Base-by-base conservation (phyloP, 108 stramenopile species). In the Cafeteria roenbergensis region DNA sequence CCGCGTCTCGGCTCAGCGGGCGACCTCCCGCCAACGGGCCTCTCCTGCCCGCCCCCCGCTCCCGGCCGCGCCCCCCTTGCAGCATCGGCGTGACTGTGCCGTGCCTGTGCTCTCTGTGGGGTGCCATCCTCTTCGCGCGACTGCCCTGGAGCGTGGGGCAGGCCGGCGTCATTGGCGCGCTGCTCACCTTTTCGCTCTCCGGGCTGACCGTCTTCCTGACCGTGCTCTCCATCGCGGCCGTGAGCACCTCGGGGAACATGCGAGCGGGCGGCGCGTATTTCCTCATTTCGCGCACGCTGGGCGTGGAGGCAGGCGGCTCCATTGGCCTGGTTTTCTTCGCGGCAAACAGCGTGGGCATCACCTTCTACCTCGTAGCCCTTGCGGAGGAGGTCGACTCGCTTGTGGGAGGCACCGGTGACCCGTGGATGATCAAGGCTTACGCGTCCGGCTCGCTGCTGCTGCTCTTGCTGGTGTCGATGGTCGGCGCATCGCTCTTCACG, bases 281-380 rank as follows among this genome's bases (percentile, higher is more conserved):
- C n/a, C 28, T 69, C 32, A 69, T 69, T 34, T 67, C 65, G 31
- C 42, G 72, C 33, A 37, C 67, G 42, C 72, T 73, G 26, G 72
- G 72, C n/a, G 32, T 57, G 29, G 72, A 73, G 54, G 56, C 68
- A 34, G 72, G 72, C 24, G 72, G 67, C 14, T 25, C 68, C 27
- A 33, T 71, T 26, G 71, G 51, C 34, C 1, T 73, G n/a, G 6
- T 29, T 51, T 69, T 73, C 51, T 68, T 36, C 48, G 33, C 34
- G 12, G 66, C 64, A 48, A 36, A 67, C 34, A 27, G 34, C n/a
- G 50, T 69, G 28, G 31, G 35, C 36, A 48, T 60, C 30, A 50
- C 72, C 17, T 55, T 73, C 27, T 69, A 65, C 51, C 29, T 67
- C 31, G 34, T 69, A 8, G 72, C 66, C 34, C 37, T 73, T 17